phyloP scores from a whole-genome alignment of 1,284 basidiomycete genomes.

The Puccinia triticina region DNA sequence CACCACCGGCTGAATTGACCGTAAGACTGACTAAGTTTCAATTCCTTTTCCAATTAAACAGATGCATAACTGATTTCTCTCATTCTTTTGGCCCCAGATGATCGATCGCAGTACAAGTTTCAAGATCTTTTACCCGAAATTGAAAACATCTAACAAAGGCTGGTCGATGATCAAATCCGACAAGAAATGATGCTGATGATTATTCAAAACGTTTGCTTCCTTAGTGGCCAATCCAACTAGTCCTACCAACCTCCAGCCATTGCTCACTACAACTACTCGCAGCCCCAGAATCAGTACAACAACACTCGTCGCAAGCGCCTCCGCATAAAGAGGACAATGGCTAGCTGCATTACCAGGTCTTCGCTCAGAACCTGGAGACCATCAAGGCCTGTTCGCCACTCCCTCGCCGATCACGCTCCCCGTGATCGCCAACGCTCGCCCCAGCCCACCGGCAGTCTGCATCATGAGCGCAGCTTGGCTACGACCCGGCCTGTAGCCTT shows the following conservation, averaged over 20 bases:
- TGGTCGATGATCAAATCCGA: too few relatives aligned
- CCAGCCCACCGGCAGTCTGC: not conserved
- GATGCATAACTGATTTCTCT: too few relatives aligned
- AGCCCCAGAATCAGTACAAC: conserved; percentile 4
- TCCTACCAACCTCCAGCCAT: not conserved
- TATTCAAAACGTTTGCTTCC: not conserved
- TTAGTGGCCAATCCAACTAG: conserved; percentile 6
- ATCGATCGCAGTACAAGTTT: too few relatives aligned
- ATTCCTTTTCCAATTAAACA: too few relatives aligned
- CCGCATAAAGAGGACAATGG: not conserved
- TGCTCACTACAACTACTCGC: not conserved
- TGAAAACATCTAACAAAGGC: too few relatives aligned
- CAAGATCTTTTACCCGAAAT: too few relatives aligned
- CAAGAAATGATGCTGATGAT: not conserved
- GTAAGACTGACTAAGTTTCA: too few relatives aligned
- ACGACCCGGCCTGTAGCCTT: too few relatives aligned
- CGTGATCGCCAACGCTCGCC: not conserved
- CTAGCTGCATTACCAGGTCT: conserved; percentile 20
- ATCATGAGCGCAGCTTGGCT: not conserved
- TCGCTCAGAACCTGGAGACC: conserved; percentile 3
- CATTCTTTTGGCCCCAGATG: too few relatives aligned
- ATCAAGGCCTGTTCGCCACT: conserved; percentile 13
- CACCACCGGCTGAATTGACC: too few relatives aligned
- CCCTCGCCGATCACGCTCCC: not conserved
- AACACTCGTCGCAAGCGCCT: not conserved